Evolutionary conservation across 805 yeast species (phyloP).

Genomic region (Yarrowia sp.): DNA sequence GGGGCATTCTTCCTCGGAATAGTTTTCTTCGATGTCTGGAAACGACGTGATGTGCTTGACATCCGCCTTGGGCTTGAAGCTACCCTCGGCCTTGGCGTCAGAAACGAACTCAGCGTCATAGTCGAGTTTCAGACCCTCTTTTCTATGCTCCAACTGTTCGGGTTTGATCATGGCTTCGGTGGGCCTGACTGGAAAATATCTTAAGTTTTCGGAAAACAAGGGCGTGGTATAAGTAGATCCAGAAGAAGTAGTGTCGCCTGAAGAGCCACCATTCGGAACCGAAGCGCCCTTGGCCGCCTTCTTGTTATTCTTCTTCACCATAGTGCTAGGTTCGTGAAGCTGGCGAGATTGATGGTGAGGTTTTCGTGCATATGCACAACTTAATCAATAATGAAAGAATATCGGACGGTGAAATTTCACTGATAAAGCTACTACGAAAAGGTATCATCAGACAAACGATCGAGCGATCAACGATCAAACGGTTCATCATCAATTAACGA

Average conservation of each 20-base stretch:
- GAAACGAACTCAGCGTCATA: constrained; percentile 30
- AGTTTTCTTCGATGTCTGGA: constrained; percentile 2
- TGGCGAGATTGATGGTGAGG: constrained; percentile 22
- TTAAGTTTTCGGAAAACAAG: not conserved
- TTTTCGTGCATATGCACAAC: constrained; percentile 38
- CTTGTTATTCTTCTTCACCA: constrained; percentile 23
- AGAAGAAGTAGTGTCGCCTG: not conserved
- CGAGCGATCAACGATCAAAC: too few relatives aligned
- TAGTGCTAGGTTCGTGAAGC: constrained; percentile 16
- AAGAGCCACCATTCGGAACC: not conserved
- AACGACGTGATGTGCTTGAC: constrained; percentile 1
- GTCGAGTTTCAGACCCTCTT: constrained; percentile 27
- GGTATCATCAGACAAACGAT: too few relatives aligned
- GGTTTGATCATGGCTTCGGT: constrained; percentile 16
- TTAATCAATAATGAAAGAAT: constrained; percentile 17
- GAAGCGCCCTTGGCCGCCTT: not conserved
- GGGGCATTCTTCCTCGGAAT: not conserved
- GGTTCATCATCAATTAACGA: too few relatives aligned
- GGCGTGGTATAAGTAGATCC: not conserved
- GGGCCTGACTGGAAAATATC: not conserved
- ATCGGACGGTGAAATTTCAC: not conserved
- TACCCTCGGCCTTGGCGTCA: constrained; percentile 9
- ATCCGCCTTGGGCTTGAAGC: constrained; percentile 31
- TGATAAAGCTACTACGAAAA: not conserved
- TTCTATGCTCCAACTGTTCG: constrained; percentile 15